A percentile compares a stretch with the other conserved stretches of the same genome.
Evolutionary conservation across 169 alveolate genomes (phyloP).

Genomic region (Plasmodium inui): DNA sequence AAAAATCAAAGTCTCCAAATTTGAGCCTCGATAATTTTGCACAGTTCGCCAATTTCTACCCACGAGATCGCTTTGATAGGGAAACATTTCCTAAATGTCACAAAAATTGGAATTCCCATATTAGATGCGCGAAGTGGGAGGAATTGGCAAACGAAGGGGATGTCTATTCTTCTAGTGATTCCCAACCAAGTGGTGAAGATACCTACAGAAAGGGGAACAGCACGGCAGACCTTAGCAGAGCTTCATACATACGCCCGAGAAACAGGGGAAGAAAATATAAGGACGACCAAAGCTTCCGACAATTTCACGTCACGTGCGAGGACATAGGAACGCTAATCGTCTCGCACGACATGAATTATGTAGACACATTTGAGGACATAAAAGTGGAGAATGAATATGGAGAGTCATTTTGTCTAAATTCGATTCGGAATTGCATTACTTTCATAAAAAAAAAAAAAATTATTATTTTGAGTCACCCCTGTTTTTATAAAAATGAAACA

Average conservation of each 20-base stretch:
- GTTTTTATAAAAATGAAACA: constrained; percentile 40
- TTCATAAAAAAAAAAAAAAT: constrained; percentile 25
- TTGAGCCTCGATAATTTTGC: background rate
- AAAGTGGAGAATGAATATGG: constrained; percentile 34
- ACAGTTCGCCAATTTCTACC: background rate
- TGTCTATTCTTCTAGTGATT: background rate
- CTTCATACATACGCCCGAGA: background rate
- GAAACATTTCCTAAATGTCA: background rate
- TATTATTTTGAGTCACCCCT: constrained; percentile 11
- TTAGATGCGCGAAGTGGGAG: background rate
- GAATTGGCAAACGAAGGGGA: background rate
- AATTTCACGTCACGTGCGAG: constrained; percentile 7
- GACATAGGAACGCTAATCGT: constrained; percentile 39
- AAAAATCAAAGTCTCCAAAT: background rate
- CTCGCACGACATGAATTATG: background rate
- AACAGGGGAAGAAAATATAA: background rate
- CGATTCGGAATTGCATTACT: constrained; percentile 3
- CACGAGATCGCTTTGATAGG: background rate
- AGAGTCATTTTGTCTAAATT: constrained; percentile 24
- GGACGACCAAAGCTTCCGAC: background rate
- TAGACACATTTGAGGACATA: constrained; percentile 24
- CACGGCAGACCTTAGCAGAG: background rate
- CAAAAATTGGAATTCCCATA: background rate
- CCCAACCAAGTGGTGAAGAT: background rate
- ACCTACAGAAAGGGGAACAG: background rate